Base-by-base conservation (phyloP, 768 basidiomycete species). In the Termitomyces sp. region DNA sequence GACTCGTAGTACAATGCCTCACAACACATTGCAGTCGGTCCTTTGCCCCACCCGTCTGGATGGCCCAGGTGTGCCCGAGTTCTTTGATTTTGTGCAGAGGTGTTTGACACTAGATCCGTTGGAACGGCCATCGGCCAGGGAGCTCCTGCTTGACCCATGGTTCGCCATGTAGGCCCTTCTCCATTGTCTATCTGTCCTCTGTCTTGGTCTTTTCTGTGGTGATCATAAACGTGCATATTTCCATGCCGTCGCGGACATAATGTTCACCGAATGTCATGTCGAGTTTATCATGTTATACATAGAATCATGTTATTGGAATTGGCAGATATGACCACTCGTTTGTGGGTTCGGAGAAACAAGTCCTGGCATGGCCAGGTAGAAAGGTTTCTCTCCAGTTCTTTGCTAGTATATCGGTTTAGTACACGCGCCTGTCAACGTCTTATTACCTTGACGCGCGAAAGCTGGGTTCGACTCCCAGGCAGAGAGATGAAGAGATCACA, bases 141-240 rank as follows among this genome's bases (percentile, higher is more conserved):
- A 52, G 57, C 28, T 58, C 16, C 50, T 58, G 18, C n/a, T n/a
- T 33, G 40, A 58, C 43, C 57, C 50, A 10, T 58, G 57, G 50
- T 52, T 58, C 1, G 16, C 51, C 9, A 16, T 52, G 50, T 52
- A 38, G 14, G 16, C 23, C 9, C n/a, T 43, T 20, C 8, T 50
- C 26, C 9, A 9, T 20, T 10, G 4, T 43, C 4, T 41, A 7
- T 41, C 40, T 20, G 41, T 43, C 6, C 2, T 23, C 23, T 23
- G 23, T 23, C 23, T 23, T 23, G 41, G 7, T 41, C 4, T 41
- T 16, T 18, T 12, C 9, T 32, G 26, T 47, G 23, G 8, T 41
- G 41, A 41, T 8, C 5, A 41, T 7, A 41, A n/a, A n/a, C 8
- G n/a, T 18, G 41, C 40, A n/a, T 8, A 41, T n/a, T 41, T 9